Conservation (phyloP, 352 stramenopile species). For the Globisporangium emineosum region DNA sequence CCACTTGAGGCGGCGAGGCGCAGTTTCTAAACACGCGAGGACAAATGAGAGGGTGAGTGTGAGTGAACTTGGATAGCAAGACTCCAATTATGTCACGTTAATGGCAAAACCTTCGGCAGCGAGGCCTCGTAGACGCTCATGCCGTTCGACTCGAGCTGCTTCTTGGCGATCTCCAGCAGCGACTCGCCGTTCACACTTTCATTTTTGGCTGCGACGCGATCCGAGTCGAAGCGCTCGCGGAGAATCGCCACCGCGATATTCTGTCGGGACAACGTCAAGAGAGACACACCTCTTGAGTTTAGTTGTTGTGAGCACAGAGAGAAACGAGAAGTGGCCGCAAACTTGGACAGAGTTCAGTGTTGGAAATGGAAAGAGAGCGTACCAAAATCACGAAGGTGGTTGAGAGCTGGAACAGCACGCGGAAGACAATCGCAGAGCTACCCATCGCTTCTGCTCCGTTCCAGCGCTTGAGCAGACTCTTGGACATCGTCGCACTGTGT, state of each 20-base stretch:
- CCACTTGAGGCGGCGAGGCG: conserved; percentile 28
- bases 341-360: background rate
- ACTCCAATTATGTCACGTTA: too few relatives aligned
- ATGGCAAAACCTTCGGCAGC: conserved; percentile 49
- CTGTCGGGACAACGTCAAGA: conserved; percentile 16
- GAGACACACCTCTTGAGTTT: background rate
- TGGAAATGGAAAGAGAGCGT: conserved; percentile 1
- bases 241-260: conserved; percentile 61
- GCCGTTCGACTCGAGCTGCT: conserved; percentile 46
- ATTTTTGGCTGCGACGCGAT: background rate
- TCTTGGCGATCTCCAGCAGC: conserved; percentile 54
- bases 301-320: too few relatives aligned
- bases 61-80: background rate
- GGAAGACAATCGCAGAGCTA: conserved; percentile 23
- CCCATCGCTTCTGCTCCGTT: background rate
- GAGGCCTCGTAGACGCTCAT: conserved; percentile 41
- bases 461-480: conserved; percentile 15
- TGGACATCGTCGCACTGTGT: conserved; percentile 31
- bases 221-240: conserved; percentile 54
- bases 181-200: conserved; percentile 26
- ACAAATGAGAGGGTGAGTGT: background rate
- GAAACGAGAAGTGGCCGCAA: background rate
- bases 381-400: conserved; percentile 48
- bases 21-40: conserved; percentile 34
- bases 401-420: conserved; percentile 34